A percentile compares a stretch with the other conserved stretches of the same genome.
Conservation (phyloP, 2,329 filamentous ascomycete genomes). For the Diatrype stigma region DNA sequence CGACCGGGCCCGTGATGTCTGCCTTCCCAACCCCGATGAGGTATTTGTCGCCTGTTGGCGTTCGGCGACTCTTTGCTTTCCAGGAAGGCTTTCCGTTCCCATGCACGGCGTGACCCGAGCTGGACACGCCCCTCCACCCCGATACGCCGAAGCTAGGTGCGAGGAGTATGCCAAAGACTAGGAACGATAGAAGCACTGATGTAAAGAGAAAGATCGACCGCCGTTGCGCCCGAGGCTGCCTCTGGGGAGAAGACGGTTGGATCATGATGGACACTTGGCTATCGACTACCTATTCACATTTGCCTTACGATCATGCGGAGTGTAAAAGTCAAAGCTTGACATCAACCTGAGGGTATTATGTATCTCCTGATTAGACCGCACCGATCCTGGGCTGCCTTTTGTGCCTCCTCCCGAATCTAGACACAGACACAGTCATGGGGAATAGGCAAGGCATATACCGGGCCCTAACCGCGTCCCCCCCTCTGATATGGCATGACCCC, state of each 20-base stretch:
- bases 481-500: not conserved
- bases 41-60: slow-evolving; percentile 37
- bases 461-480: not conserved
- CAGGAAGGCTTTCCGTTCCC: slow-evolving; percentile 8
- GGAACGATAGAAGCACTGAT: slow-evolving; percentile 27
- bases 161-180: slow-evolving; percentile 30
- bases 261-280: not conserved
- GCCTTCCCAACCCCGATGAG: slow-evolving; percentile 50
- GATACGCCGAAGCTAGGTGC: slow-evolving; percentile 13
- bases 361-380: too few species aligned
- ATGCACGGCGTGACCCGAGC: slow-evolving; percentile 12
- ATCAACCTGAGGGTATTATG: too few species aligned
- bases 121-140: slow-evolving; percentile 9
- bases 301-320: too few species aligned
- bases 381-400: not conserved
- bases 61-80: slow-evolving; percentile 11
- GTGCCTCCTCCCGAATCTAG: not conserved
- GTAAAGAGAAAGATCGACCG: slow-evolving; percentile 22
- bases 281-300: too few species aligned
- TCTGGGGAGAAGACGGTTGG: slow-evolving; percentile 7
- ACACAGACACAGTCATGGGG: not conserved
- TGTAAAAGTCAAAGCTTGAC: too few species aligned
- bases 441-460: not conserved
- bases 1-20: slow-evolving; percentile 65
- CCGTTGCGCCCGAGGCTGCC: slow-evolving; percentile 15